Evolutionary conservation across 1,139 yeast genomes (phyloP).

Genomic region (Pichia sp.): DNA sequence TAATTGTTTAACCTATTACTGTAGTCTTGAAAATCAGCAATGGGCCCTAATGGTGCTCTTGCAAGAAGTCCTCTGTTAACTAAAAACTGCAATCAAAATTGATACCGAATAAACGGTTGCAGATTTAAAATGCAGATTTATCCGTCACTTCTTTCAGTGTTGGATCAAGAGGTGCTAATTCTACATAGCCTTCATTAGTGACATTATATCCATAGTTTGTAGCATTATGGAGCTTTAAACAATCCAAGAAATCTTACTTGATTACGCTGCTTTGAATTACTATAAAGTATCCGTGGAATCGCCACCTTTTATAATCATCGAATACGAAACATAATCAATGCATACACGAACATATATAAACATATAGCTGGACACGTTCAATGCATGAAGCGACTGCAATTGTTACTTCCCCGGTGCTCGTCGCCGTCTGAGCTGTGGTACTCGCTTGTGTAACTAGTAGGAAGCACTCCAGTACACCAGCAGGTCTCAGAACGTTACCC

Average conservation of each 20-base stretch:
- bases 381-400: too few relatives aligned
- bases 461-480: too few relatives aligned
- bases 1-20: not conserved
- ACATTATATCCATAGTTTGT: not conserved
- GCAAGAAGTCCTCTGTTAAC: not conserved
- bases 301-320: too few relatives aligned
- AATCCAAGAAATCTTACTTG: not conserved
- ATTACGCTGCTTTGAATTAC: too few relatives aligned
- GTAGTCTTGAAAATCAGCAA: not conserved
- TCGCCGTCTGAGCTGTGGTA: too few relatives aligned
- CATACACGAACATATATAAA: too few relatives aligned
- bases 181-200: not conserved
- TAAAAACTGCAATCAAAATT: not conserved
- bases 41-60: not conserved
- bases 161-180: not conserved
- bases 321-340: too few relatives aligned
- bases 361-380: too few relatives aligned
- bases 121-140: not conserved
- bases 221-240: not conserved
- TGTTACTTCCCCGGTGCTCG: too few relatives aligned
- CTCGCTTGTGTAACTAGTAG: too few relatives aligned
- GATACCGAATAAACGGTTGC: not conserved
- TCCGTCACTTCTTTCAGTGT: not conserved
- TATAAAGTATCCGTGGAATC: too few relatives aligned
- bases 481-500: too few relatives aligned